Evolutionary conservation across 805 yeast genomes (phyloP).

Genomic region (Starmerella khaoyaiensis): DNA sequence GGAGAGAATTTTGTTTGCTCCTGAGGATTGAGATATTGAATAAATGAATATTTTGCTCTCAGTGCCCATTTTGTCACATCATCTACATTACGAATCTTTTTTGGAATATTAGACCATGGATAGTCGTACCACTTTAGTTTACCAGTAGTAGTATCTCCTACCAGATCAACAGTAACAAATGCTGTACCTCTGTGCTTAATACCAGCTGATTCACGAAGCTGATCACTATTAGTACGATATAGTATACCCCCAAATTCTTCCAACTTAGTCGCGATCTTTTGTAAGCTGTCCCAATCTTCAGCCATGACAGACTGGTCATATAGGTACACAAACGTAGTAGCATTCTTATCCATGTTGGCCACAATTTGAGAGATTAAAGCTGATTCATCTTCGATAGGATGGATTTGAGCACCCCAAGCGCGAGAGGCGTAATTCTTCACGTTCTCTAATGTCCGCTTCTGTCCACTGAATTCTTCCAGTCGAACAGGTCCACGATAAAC

Average conservation of each 20-base stretch:
- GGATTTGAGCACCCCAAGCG: conserved; percentile 23
- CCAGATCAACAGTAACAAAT: conserved; percentile 12
- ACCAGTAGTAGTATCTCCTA: conserved; percentile 6
- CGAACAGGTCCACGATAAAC: conserved; percentile 15
- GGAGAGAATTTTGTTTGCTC: conserved; percentile 10
- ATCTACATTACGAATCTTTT: conserved; percentile 16
- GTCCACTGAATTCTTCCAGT: conserved; percentile 21
- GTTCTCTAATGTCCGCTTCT: conserved; percentile 26
- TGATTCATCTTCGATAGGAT: conserved; percentile 22
- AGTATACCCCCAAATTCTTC: conserved; percentile 14
- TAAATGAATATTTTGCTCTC: conserved; percentile 10
- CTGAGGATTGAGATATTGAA: conserved; percentile 12
- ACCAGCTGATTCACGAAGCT: conserved; percentile 16
- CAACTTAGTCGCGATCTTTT: conserved; percentile 24
- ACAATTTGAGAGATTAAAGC: conserved; percentile 21
- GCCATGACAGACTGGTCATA: conserved; percentile 29
- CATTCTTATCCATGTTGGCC: conserved; percentile 19
- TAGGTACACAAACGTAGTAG: conserved; percentile 29
- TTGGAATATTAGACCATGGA: conserved; percentile 18
- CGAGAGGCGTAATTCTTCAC: conserved; percentile 26
- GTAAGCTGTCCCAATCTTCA: conserved; percentile 32
- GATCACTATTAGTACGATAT: conserved; percentile 13
- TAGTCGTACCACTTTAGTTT: conserved; percentile 11
- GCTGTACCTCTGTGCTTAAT: conserved; percentile 18
- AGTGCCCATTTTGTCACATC: conserved; percentile 17